Evolutionary conservation across 2,329 filamentous ascomycete genomes (phyloP), one percentile per base, ranked within the genome.

Genomic region (Passalora sequoiae): DNA sequence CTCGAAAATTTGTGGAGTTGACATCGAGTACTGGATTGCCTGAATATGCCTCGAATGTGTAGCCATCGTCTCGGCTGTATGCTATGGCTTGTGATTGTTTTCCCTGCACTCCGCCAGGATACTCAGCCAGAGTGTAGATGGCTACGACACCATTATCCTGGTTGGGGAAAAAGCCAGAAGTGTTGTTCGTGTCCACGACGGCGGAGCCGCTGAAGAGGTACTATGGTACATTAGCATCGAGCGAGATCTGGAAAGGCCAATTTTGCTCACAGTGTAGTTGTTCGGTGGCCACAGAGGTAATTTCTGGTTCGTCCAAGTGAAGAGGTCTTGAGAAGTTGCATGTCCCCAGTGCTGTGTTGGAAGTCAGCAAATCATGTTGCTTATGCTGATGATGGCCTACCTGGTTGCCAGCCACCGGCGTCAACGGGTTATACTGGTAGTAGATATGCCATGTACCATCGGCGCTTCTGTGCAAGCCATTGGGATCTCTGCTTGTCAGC

Each of bases 281-380:
- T 76, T 72, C 49, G 69, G 71, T 28, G 77, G 78, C 71, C 61
- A 67, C 62, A 84, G 65, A 7, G 80, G 80, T 50, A 84, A 77
- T 4, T 75, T 74, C 55, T 83, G 79, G 50, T 83, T 82, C 1
- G 66, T 67, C 81, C 80, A 85, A 46, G 76, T 74, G 54, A 80
- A 82, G 1, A 84, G 64, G 53, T 84, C 80, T 10, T 63, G 56
- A 22, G 74, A 78, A 1, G 79, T 83, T 2, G 79, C 79, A 55
- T 84, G 80, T 7, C 81, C 80, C 81, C 80, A 84, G 53, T 83
- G 78, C 55, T 82, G 74, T 13, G 15, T 15, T 2, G 1, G 6
- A 7, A 9, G 30, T 47, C 40, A 47, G 36, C 9, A 9, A 15
- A 13, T 32, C 6, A n/a, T n/a, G n/a, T n/a, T n/a, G n/a, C n/a